Evolutionary conservation across 2,329 filamentous ascomycete species (phyloP).

Genomic region (Neurospora sp.): DNA sequence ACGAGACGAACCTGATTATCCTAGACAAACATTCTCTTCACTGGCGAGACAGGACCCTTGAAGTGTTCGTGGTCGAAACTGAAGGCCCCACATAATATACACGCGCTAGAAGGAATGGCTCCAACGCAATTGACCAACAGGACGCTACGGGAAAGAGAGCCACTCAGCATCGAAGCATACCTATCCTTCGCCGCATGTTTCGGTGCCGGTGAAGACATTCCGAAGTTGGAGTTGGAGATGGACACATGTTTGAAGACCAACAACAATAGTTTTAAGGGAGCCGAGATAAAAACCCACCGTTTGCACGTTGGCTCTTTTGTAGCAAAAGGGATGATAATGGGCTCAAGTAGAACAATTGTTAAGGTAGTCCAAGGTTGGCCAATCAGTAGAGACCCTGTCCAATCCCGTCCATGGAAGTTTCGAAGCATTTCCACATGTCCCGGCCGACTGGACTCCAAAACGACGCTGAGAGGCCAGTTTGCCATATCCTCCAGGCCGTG

Average conservation of each 20-base stretch:
- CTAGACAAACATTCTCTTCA: neutral
- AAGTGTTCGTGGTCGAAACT: neutral
- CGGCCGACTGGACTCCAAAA: neutral
- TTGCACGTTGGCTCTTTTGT: neutral
- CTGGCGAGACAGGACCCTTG: neutral
- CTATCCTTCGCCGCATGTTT: neutral
- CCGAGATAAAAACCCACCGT: neutral
- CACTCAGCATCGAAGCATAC: neutral
- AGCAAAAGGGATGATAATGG: neutral
- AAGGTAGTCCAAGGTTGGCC: neutral
- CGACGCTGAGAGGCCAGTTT: constrained; percentile 12
- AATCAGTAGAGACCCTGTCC: neutral
- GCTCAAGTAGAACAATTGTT: neutral
- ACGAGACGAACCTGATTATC: neutral
- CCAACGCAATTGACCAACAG: neutral
- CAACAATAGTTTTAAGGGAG: neutral
- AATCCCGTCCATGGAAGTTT: constrained; percentile 16
- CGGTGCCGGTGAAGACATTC: neutral
- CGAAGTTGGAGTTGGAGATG: neutral
- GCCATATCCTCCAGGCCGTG: constrained; percentile 2
- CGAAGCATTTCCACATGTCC: constrained; percentile 13
- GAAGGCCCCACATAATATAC: neutral
- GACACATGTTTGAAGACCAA: neutral
- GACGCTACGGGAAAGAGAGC: neutral
- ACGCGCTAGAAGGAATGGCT: neutral